A percentile compares a stretch with the other conserved stretches of the same genome.
These are phyloP conservation scores for Meira miltonrushii DNA, from an alignment of 1,284 basidiomycete genomes.

Conservation along the genomic window DNA sequence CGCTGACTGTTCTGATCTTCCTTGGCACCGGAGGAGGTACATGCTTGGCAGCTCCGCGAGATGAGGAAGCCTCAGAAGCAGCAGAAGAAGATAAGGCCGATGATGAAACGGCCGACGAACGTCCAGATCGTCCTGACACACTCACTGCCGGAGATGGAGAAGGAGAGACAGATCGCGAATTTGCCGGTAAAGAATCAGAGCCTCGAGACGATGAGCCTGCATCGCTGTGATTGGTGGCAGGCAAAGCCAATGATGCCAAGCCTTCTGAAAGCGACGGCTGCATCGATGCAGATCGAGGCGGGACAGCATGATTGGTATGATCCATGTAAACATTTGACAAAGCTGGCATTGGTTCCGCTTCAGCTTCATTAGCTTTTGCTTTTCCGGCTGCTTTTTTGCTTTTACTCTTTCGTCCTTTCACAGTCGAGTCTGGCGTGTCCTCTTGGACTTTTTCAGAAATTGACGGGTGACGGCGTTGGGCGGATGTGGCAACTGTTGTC, in stretches of 20 bases:
- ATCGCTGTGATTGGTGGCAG: slow-evolving; percentile 1
- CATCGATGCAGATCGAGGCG: too few relatives aligned
- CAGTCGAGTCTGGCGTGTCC: background rate
- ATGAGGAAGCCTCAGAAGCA: slow-evolving; percentile 5
- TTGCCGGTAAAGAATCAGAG: slow-evolving; percentile 1
- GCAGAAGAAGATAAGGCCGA: slow-evolving; percentile 20
- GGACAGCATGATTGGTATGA: too few relatives aligned
- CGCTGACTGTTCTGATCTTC: slow-evolving; percentile 32
- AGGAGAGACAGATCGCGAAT: slow-evolving; percentile 2
- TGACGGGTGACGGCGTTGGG: background rate
- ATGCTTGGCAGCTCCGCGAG: slow-evolving; percentile 8
- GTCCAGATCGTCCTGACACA: slow-evolving; percentile 6
- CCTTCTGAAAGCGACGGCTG: too few relatives aligned
- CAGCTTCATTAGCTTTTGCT: background rate
- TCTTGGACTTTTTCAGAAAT: background rate
- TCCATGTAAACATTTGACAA: too few relatives aligned
- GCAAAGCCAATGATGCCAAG: too few relatives aligned
- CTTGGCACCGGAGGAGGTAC: slow-evolving; percentile 23
- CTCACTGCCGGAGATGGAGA: slow-evolving; percentile 9
- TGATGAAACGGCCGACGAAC: background rate
- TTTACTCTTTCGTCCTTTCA: slow-evolving; percentile 10
- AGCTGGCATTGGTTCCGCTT: background rate
- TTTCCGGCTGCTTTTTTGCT: slow-evolving; percentile 1
- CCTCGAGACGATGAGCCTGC: slow-evolving; percentile 4
- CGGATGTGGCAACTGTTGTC: slow-evolving; percentile 33